Percentiles rank a stretch among this genome's conserved stretches.
Evolutionary conservation across 257 asterid species (phyloP).

Genomic region (Primulina tabacum): DNA sequence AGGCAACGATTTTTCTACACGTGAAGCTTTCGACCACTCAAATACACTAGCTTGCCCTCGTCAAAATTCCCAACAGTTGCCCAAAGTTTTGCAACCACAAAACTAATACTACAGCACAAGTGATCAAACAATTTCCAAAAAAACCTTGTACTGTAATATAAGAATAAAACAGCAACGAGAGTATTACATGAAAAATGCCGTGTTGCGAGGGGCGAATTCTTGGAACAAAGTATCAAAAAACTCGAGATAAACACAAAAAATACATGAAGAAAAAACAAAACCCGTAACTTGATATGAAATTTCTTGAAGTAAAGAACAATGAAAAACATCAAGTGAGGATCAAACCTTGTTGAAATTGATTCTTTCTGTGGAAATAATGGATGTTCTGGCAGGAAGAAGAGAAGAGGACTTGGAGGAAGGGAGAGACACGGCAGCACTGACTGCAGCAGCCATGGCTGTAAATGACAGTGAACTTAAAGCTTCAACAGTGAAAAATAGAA

Average conservation of each 20-base stretch:
- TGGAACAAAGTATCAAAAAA: not conserved
- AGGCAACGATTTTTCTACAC: not conserved
- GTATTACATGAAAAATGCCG: not conserved
- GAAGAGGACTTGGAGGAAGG: conserved; percentile 71
- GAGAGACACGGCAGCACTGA: conserved; percentile 88
- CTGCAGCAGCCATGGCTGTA: conserved; percentile 80
- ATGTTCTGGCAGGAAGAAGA: conserved; percentile 55
- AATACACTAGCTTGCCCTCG: too few species aligned
- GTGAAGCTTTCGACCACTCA: too few species aligned
- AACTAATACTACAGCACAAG: too few species aligned
- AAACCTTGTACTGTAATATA: not conserved
- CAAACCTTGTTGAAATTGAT: conserved; percentile 67
- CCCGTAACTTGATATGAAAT: too few species aligned
- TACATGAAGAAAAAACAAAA: too few species aligned
- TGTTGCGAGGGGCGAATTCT: not conserved
- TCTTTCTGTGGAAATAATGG: conserved; percentile 58
- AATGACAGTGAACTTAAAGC: conserved; percentile 11
- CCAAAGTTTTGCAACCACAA: not conserved
- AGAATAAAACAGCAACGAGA: too few species aligned
- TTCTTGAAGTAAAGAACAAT: too few species aligned
- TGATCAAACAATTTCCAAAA: too few species aligned
- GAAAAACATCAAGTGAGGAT: not conserved
- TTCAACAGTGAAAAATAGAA: conserved; percentile 7
- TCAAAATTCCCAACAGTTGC: not conserved
- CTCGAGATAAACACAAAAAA: too few species aligned